phyloP scores from a whole-genome alignment of 164 flowering plant species.

The Warburgia ugandensis region DNA sequence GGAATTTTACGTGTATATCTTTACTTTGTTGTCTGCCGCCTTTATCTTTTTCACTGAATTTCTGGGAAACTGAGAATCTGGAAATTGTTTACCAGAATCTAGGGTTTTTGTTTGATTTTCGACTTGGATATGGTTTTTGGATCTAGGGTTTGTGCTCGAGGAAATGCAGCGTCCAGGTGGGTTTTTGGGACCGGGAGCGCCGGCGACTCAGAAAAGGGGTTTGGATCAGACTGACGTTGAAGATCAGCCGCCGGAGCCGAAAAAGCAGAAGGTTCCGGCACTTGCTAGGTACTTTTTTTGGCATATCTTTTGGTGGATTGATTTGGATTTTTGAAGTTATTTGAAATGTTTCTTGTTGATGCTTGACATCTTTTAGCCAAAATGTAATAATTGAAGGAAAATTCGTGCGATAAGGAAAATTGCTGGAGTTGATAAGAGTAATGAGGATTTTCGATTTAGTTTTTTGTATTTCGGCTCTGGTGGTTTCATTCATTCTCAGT shows the following conservation, averaged over 20 bases:
- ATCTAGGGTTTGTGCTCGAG: constrained; percentile 15
- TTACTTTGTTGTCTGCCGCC: too few relatives aligned
- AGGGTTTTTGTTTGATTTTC: neutral
- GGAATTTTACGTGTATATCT: too few relatives aligned
- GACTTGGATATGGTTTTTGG: constrained; percentile 1
- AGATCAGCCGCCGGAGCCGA: constrained; percentile 58
- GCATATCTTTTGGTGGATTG: neutral
- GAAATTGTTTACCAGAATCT: too few relatives aligned
- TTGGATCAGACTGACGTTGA: constrained; percentile 40
- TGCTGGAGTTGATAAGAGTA: too few relatives aligned
- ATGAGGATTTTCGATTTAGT: too few relatives aligned
- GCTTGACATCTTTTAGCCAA: neutral
- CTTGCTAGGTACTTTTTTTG: constrained; percentile 54
- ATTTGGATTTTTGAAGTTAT: neutral
- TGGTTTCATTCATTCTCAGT: too few relatives aligned
- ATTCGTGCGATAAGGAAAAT: too few relatives aligned
- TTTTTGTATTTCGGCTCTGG: too few relatives aligned
- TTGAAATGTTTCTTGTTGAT: neutral
- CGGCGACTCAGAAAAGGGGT: constrained; percentile 51
- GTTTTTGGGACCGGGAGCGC: constrained; percentile 44
- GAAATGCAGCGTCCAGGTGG: constrained; percentile 47
- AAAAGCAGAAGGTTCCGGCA: constrained; percentile 60
- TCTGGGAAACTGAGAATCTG: too few relatives aligned
- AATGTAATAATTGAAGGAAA: too few relatives aligned
- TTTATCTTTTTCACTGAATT: too few relatives aligned